Base-by-base conservation (phyloP, 2,329 filamentous ascomycete species). In the Tetracladium maxilliforme region DNA sequence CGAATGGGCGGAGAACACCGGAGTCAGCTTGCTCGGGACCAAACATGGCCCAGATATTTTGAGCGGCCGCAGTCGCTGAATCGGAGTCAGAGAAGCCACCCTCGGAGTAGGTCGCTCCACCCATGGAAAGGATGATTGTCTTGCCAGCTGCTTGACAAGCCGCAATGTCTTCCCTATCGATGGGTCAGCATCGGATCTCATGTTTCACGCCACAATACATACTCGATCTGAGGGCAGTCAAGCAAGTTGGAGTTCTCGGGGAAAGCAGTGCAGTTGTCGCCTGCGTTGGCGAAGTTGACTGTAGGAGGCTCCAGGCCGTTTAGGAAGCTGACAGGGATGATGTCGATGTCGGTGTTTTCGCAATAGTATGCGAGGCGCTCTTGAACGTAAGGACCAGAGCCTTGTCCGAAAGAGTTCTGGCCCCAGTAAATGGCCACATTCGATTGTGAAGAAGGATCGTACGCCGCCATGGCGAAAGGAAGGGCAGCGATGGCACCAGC, bases 71-170 rank as follows among this genome's bases (percentile, higher is more conserved):
- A 12, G 54, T 43, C 6, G 75, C 75, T 1, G 54, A 61, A 1
- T 47, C 34, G 2, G 53, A 36, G n/a, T 57, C 63, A 19, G 47
- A 40, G 52, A 80, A 80, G 14, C 74, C 74, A 16, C 70, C 73
- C 43, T 80, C 72, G 11, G 56, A 68, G 45, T 80, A 79, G 2
- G 72, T 74, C 4, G 69, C 69, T 16, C 79, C 77, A 11, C 76
- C 78, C 22, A 84, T 57, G 4, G 77, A 82, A 7, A 84, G 57
- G 22, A 81, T 44, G 35, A 84, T 72, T 2, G 74, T 80, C 50
- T 83, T 84, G 33, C 64, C 64, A 5, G 44, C 49, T 10, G 48
- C 36, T 44, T 84, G 77, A 48, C 78, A 86, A 7, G 58, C 40
- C 30, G 53, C 47, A 36, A 69, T 67, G 32, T 68, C 64, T 20